Base-by-base conservation (phyloP, 2,329 filamentous ascomycete species). In the Curvularia spicifera region DNA sequence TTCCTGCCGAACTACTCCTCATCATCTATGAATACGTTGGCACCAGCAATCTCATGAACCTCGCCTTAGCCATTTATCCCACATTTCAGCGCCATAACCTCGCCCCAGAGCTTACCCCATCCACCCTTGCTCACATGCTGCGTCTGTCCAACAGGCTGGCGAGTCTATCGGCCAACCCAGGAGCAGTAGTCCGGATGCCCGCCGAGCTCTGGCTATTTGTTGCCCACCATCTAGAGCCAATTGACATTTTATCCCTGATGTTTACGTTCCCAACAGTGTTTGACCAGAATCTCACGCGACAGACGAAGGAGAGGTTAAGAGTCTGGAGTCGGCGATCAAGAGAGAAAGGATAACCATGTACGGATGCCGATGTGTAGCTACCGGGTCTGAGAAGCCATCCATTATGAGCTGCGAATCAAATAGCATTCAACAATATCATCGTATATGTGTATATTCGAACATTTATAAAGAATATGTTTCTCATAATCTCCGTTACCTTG, bases 1-100 rank as follows among this genome's bases (percentile, higher is more conserved):
- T 83, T 5, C 82, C 82, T 2, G 70, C 76, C 2, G 82, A 84
- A 65, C 74, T 83, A 2, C 71, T 83, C 18, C 70, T 82, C 20
- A 73, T 77, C 42, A 80, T 84, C 15, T 73, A 82, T 56, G 66
- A 77, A 18, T 73, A 74, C 20, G 71, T 82, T 5, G 67, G 73
- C 24, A 69, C 76, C 5, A 70, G 77, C 8, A 71, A 79, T 6
- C 79, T 79, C 54, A 76, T 82, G 66, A 78, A 76, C 33, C 77
- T 83, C 49, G 78, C 78, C 2, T 75, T 83, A 33, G 80, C 80
- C 47, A 75, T 79, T 42, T 83, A 82, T 60, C 77, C 78, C 5
- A 70, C 79, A 3, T 71, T 83, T 6, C 72, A 74, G 50, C 68
- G 70, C 13, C 76, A 78, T 45, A 74, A 69, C 31, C 61, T 76